phyloP scores from a whole-genome alignment of 345 rosid genomes.

The Brassica rapa region DNA sequence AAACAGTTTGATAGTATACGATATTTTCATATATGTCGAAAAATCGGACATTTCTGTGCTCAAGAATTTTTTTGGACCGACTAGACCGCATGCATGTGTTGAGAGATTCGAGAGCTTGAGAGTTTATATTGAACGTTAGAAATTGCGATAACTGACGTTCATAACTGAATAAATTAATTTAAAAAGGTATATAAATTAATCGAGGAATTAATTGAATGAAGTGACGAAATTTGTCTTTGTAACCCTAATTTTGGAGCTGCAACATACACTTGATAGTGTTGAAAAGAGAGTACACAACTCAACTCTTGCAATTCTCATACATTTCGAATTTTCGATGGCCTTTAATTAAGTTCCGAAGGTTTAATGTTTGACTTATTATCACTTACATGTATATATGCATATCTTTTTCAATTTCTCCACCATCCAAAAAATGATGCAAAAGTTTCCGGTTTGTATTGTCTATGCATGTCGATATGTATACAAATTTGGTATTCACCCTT shows the following conservation, averaged over 20 bases:
- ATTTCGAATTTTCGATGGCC: neutral
- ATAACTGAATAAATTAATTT: neutral
- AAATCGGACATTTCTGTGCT: neutral
- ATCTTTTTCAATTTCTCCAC: neutral
- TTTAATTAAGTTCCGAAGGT: neutral
- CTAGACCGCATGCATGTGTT: conserved; percentile 22
- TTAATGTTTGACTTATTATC: neutral
- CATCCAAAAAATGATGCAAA: neutral
- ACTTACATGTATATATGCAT: neutral
- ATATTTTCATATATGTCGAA: conserved; percentile 1
- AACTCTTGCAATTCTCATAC: neutral
- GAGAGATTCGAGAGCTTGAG: conserved; percentile 4
- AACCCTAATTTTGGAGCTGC: neutral
- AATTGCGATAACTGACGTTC: neutral
- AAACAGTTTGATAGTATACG: neutral
- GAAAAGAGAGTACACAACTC: neutral
- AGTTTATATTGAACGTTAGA: conserved; percentile 14
- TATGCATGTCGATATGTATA: neutral
- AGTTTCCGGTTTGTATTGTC: neutral
- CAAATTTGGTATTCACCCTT: neutral
- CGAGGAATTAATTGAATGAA: neutral
- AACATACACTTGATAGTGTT: neutral
- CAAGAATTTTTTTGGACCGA: conserved; percentile 28
- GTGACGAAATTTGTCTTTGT: neutral
- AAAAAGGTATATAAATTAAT: neutral